Evolutionary conservation across 2,329 filamentous ascomycete genomes (phyloP), one percentile per base, ranked within the genome.

Genomic region (Penicillium rolfsii): DNA sequence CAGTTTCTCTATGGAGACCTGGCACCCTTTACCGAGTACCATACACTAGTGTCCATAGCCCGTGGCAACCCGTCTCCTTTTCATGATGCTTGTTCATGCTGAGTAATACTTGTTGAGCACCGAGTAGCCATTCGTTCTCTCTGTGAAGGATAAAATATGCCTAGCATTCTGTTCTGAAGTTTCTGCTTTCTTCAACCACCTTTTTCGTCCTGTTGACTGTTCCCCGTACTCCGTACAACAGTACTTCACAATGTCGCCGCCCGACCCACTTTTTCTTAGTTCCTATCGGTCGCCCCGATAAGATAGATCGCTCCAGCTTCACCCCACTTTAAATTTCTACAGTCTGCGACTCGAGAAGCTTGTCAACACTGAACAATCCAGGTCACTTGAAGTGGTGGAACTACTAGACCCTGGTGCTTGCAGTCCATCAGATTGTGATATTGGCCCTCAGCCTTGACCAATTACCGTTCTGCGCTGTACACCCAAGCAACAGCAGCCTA

Each of bases 41-140:
- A 61, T 66, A 64, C 59, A 64, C 58, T 53, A 57, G 57, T 70
- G 67, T 71, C 60, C 58, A 70, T 67, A 70, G 50, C 57, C 59
- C 52, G 43, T 63, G 61, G 61, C 59, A 61, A 59, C 50, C 53
- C 49, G 40, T 63, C 28, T 59, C 48, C 53, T n/a, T 57, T 55
- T 54, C n/a, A 26, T 38, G 19, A 24, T 28, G 50, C 33, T 40
- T 36, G 33, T 3, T 36, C 14, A 36, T 14, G 35, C 35, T 36
- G 35, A 56, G 53, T 59, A 57, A 49, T 59, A 57, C 48, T 62
- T 58, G 38, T 19, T 19, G 24, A 46, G 43, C 33, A 33, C 14
- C 19, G 24, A 46, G 43, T 49, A 33, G 26, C 19, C 26, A 36
- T 36, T 16, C 5, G 35, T 11, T 16, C 35, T 43, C 8, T 43